These are phyloP conservation scores for Globisporangium irregulare DNA, from an alignment of 352 stramenopile genomes.

Conservation along the genomic window DNA sequence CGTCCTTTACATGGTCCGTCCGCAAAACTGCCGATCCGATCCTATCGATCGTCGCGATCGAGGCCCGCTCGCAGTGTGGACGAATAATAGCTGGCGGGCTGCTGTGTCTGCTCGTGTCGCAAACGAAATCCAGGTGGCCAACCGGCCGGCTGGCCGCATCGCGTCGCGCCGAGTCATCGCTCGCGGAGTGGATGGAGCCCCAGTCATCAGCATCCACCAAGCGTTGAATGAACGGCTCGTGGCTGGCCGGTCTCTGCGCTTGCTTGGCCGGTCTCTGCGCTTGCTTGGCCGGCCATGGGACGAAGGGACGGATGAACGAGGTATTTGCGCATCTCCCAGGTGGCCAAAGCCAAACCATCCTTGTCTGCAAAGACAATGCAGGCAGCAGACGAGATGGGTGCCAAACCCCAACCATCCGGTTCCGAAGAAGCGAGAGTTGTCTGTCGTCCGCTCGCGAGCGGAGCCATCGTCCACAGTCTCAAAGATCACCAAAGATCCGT, in stretches of 20 bases:
- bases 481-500: conserved; percentile 10
- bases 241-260: neutral
- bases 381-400: neutral
- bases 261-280: neutral
- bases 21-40: neutral
- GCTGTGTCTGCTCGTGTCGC: conserved; percentile 7
- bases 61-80: neutral
- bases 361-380: conserved; percentile 4
- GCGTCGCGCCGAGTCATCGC: conserved; percentile 11
- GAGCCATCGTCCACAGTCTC: conserved; percentile 5
- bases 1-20: neutral
- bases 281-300: neutral
- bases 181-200: neutral
- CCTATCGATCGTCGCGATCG: neutral
- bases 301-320: neutral
- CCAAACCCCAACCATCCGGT: conserved; percentile 1
- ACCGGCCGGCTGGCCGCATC: neutral
- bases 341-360: conserved; percentile 1
- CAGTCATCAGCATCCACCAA: neutral
- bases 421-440: neutral
- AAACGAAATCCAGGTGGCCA: conserved; percentile 10
- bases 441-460: neutral
- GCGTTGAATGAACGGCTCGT: conserved; percentile 6
- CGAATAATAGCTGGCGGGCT: neutral
- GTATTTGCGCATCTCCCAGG: conserved; percentile 7